Percentiles rank a stretch among this genome's conserved stretches.
Evolutionary conservation across 1,139 yeast species (phyloP).

Genomic region (Groenewaldozyma auringiensis): DNA sequence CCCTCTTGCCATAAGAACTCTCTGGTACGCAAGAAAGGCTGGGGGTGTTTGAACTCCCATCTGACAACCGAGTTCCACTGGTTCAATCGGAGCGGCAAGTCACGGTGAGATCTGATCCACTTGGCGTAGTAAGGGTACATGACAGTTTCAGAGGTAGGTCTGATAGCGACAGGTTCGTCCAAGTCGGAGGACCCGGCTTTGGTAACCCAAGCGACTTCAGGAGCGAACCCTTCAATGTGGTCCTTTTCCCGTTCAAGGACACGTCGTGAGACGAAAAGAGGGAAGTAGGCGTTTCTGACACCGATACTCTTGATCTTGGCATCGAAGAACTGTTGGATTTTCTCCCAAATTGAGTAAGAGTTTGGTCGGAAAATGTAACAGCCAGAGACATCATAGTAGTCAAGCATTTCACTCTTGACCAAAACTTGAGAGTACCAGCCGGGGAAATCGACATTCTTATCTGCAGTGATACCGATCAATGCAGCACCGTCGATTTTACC

Average conservation of each 20-base stretch:
- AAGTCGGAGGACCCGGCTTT: conserved; percentile 88
- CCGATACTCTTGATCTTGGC: conserved; percentile 74
- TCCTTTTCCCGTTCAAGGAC: conserved; percentile 97
- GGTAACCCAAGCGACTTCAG: conserved; percentile 99
- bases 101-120: conserved; percentile 98
- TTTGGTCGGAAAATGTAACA: conserved; percentile 97
- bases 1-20: conserved; percentile 99
- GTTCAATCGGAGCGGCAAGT: conserved; percentile 88
- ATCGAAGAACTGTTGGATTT: conserved; percentile 84
- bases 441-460: conserved; percentile 85
- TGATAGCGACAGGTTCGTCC: conserved; percentile 97
- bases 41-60: conserved; percentile 99
- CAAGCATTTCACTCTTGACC: conserved; percentile 96
- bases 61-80: conserved; percentile 99
- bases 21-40: conserved; percentile 97
- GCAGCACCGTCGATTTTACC: conserved; percentile 50
- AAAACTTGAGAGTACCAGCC: conserved; percentile 96
- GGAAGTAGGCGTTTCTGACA: conserved; percentile 93
- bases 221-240: conserved; percentile 98
- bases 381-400: conserved; percentile 97
- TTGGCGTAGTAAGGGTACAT: conserved; percentile 99
- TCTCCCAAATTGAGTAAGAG: conserved; percentile 92
- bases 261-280: conserved; percentile 91
- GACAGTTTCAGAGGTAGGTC: conserved; percentile 99
- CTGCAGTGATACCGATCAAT: conserved; percentile 91